A percentile compares a stretch with the other conserved stretches of the same genome.
Conservation (phyloP, 2,329 filamentous ascomycete genomes). For the Aspergillus pseudoviridinutans region DNA sequence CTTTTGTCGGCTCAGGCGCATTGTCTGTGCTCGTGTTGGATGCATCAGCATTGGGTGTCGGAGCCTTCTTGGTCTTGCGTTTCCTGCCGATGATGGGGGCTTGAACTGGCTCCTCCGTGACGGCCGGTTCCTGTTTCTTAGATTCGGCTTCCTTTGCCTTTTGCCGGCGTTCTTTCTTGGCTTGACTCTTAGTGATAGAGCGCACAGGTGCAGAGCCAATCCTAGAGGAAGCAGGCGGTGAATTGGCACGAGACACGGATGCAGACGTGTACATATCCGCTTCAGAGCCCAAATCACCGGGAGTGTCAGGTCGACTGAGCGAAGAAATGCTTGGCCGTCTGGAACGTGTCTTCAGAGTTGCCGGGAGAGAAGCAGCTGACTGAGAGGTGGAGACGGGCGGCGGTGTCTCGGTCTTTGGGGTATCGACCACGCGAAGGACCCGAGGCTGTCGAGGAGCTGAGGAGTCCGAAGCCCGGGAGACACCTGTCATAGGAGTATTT, state of each 20-base stretch:
- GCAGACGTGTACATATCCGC: constrained; percentile 55
- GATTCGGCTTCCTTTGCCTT: constrained; percentile 46
- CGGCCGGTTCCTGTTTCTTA: constrained; percentile 38
- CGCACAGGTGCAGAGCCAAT: constrained; percentile 58
- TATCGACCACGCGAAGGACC: constrained; percentile 56
- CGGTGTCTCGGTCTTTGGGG: constrained; percentile 49
- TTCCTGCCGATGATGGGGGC: constrained; percentile 62
- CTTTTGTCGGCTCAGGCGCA: constrained; percentile 13
- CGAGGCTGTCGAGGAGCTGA: constrained; percentile 41
- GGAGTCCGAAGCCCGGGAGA: constrained; percentile 37
- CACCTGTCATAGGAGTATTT: constrained; percentile 42
- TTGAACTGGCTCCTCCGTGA: constrained; percentile 50
- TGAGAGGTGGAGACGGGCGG: constrained; percentile 27
- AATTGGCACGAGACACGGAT: constrained; percentile 58
- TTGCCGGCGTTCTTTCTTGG: constrained; percentile 55
- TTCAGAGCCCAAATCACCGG: constrained; percentile 57
- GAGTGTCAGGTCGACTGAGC: constrained; percentile 56
- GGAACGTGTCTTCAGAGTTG: constrained; percentile 29
- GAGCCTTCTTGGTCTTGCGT: constrained; percentile 53
- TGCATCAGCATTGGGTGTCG: constrained; percentile 22
- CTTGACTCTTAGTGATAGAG: constrained; percentile 58
- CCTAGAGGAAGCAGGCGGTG: constrained; percentile 49
- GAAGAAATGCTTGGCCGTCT: constrained; percentile 48
- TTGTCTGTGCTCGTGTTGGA: constrained; percentile 9
- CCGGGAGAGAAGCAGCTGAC: constrained; percentile 29